phyloP scores from a whole-genome alignment of 345 rosid genomes.

The Melaleuca quinquenervia region DNA sequence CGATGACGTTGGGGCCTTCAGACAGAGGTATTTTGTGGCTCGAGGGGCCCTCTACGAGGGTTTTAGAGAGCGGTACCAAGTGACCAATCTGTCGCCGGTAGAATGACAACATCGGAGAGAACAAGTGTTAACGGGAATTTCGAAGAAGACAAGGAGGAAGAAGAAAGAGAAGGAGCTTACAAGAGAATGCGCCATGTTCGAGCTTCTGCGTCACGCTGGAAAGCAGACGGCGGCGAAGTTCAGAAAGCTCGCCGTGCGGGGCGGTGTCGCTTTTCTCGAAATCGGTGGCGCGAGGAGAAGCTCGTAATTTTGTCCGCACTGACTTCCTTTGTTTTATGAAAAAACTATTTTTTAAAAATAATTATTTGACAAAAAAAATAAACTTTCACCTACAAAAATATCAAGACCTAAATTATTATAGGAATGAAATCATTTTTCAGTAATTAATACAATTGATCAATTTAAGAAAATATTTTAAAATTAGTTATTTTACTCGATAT shows the following conservation, averaged over 20 bases:
- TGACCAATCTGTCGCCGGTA: slow-evolving; percentile 21
- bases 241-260: neutral
- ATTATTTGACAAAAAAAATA: too few relatives aligned
- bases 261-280: neutral
- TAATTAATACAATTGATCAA: too few relatives aligned
- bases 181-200: neutral
- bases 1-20: slow-evolving; percentile 51
- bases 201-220: neutral
- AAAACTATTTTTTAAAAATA: too few relatives aligned
- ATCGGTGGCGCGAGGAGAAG: neutral
- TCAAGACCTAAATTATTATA: too few relatives aligned
- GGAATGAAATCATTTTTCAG: too few relatives aligned
- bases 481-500: too few relatives aligned
- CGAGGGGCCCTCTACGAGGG: slow-evolving; percentile 44
- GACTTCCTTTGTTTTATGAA: neutral
- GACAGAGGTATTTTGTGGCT: slow-evolving; percentile 37
- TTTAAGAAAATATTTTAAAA: too few relatives aligned
- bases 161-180: neutral
- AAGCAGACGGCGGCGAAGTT: neutral
- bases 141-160: neutral
- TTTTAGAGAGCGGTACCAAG: slow-evolving; percentile 47
- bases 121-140: neutral
- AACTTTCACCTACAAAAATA: too few relatives aligned
- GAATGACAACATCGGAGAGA: neutral
- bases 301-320: neutral